phyloP scores from a whole-genome alignment of 441 rosid genomes.

The Jatropha podagrica region DNA sequence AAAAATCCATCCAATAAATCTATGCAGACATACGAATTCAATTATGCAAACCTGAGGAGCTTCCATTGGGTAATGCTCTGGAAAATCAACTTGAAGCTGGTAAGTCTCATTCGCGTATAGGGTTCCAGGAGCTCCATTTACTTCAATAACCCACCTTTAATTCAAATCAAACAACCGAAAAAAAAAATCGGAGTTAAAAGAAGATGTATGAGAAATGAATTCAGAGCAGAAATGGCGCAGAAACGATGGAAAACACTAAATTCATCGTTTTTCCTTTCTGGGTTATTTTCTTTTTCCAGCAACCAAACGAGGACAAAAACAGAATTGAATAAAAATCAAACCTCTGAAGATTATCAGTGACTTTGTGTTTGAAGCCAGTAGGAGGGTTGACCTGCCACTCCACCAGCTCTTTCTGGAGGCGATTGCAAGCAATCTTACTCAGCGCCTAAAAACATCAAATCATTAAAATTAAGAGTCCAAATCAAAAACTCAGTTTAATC shows the following conservation, averaged over 20 bases:
- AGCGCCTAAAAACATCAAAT: slow-evolving; percentile 48
- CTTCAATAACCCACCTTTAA: slow-evolving; percentile 91
- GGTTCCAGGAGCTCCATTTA: slow-evolving; percentile 91
- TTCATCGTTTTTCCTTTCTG: neutral
- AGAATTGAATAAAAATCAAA: neutral
- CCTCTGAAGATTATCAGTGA: slow-evolving; percentile 98
- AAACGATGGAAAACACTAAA: neutral
- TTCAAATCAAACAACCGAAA: slow-evolving; percentile 18
- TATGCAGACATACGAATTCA: neutral
- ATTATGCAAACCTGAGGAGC: slow-evolving; percentile 81
- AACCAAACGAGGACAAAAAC: neutral
- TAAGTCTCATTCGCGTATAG: slow-evolving; percentile 85
- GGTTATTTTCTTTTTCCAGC: neutral
- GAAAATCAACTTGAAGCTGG: slow-evolving; percentile 96
- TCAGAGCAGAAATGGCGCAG: neutral
- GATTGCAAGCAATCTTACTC: slow-evolving; percentile 93
- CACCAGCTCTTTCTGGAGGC: slow-evolving; percentile 91
- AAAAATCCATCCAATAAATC: neutral
- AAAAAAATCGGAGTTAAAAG: neutral
- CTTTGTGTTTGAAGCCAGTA: slow-evolving; percentile 81
- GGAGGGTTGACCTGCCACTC: slow-evolving; percentile 99
- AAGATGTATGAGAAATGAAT: neutral
- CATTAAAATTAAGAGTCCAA: neutral
- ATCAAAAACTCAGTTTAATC: too few species aligned
- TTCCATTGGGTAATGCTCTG: slow-evolving; percentile 99